Conservation (phyloP, 75 land plant genomes). For the Isoetes taiwanensis region DNA sequence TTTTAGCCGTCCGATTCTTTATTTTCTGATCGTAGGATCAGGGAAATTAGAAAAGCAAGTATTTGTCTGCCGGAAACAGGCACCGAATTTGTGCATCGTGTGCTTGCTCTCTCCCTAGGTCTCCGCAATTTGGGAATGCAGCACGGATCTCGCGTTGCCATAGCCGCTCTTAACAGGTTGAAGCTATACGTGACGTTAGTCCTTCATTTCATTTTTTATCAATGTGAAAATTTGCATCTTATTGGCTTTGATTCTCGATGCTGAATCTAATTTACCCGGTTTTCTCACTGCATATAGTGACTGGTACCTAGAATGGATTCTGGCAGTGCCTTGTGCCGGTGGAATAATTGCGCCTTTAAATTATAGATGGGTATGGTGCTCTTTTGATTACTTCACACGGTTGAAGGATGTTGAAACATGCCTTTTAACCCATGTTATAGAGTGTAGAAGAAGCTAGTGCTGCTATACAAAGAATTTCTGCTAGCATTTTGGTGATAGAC, state of each 20-base stretch:
- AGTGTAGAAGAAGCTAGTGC: conserved; percentile 55
- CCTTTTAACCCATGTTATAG: conserved; percentile 15
- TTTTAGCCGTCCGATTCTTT: too few species aligned
- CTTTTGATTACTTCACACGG: too few species aligned
- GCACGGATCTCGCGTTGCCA: conserved; percentile 61
- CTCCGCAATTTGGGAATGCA: conserved; percentile 33
- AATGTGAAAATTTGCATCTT: neutral
- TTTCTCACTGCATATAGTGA: conserved; percentile 61
- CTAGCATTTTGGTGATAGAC: conserved; percentile 53
- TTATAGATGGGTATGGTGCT: conserved; percentile 63
- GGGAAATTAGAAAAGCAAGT: too few species aligned
- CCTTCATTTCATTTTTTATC: neutral
- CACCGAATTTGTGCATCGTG: conserved; percentile 40
- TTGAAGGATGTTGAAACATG: too few species aligned
- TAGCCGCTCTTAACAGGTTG: conserved; percentile 82
- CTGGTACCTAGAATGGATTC: conserved; percentile 70
- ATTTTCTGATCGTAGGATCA: too few species aligned
- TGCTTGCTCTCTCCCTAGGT: conserved; percentile 38
- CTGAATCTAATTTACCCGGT: too few species aligned
- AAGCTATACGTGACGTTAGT: neutral
- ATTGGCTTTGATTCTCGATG: too few species aligned
- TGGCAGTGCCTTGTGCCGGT: conserved; percentile 71
- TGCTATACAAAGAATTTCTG: conserved; percentile 36
- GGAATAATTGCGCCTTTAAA: conserved; percentile 77
- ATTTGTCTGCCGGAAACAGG: too few species aligned